phyloP scores from a whole-genome alignment of 768 basidiomycete species.

The Psilocybe sp. region DNA sequence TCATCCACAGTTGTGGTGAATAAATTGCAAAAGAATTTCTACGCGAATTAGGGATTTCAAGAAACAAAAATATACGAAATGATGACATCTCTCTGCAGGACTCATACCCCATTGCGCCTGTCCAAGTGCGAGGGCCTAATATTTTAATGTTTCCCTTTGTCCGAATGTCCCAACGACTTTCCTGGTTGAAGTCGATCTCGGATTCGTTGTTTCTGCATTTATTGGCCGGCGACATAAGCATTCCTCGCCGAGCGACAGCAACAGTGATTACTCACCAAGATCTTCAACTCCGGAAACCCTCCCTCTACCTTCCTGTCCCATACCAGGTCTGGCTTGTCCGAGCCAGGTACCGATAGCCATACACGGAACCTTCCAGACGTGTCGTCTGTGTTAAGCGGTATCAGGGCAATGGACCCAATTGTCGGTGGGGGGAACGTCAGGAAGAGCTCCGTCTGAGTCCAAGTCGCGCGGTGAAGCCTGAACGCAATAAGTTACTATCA shows the following conservation, averaged over 20 bases:
- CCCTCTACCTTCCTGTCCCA: constrained; percentile 94
- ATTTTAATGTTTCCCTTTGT: constrained; percentile 34
- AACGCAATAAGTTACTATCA: neutral
- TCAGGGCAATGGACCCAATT: constrained; percentile 62
- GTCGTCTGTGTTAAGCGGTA: constrained; percentile 77
- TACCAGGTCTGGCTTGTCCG: constrained; percentile 43
- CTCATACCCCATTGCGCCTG: neutral
- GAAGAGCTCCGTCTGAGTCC: constrained; percentile 91
- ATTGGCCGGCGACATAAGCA: neutral
- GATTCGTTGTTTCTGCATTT: constrained; percentile 79
- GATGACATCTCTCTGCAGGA: too few species aligned
- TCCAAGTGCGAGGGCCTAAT: neutral
- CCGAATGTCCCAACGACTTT: constrained; percentile 85
- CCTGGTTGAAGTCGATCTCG: constrained; percentile 81
- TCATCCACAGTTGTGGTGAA: too few species aligned
- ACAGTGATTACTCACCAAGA: constrained; percentile 50
- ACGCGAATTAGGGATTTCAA: too few species aligned
- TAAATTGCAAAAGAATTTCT: too few species aligned
- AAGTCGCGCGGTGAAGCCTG: constrained; percentile 90
- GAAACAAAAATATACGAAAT: too few species aligned
- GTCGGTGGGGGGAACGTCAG: constrained; percentile 85
- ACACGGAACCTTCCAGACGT: constrained; percentile 89
- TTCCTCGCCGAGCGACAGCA: neutral
- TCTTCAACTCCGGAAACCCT: constrained; percentile 89
- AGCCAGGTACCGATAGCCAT: constrained; percentile 58